These are phyloP conservation scores for Aspergillus sp. DNA, from an alignment of 2,329 filamentous ascomycete genomes.

Conservation along the genomic window DNA sequence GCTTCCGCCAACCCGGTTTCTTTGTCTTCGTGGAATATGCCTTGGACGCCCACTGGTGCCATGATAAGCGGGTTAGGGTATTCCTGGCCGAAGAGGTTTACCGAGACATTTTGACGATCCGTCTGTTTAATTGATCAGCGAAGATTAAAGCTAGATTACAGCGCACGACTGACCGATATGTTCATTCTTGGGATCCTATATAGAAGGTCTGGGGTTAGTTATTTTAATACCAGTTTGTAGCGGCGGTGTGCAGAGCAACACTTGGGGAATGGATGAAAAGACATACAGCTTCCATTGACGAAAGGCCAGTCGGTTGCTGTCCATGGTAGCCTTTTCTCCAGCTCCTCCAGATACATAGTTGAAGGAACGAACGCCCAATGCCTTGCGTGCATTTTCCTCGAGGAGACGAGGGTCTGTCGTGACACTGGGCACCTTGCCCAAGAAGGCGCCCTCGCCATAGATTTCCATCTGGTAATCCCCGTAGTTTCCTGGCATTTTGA, in stretches of 20 bases:
- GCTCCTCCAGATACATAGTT: slow-evolving; percentile 61
- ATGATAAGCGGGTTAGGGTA: slow-evolving; percentile 54
- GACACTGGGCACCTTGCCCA: slow-evolving; percentile 45
- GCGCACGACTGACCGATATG: slow-evolving; percentile 22
- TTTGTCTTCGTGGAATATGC: slow-evolving; percentile 60
- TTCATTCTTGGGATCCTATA: slow-evolving; percentile 52
- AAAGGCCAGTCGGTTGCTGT: slow-evolving; percentile 56
- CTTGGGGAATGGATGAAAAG: neutral
- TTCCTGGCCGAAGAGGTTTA: slow-evolving; percentile 48
- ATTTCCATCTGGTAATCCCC: slow-evolving; percentile 45
- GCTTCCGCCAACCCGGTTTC: slow-evolving; percentile 62
- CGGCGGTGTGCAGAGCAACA: too few species aligned
- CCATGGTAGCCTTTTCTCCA: slow-evolving; percentile 57
- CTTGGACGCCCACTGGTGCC: slow-evolving; percentile 66
- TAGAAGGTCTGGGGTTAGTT: neutral
- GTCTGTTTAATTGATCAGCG: too few species aligned
- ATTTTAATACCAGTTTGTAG: too few species aligned
- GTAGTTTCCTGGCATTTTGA: slow-evolving; percentile 34
- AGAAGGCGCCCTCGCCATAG: slow-evolving; percentile 50
- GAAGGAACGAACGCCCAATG: slow-evolving; percentile 47
- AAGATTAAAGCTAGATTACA: too few species aligned
- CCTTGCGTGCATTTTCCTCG: slow-evolving; percentile 50
- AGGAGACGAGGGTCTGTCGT: slow-evolving; percentile 57
- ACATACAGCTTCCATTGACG: slow-evolving; percentile 44
- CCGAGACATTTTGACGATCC: slow-evolving; percentile 42